These are phyloP conservation scores for Oryza meridionalis DNA, from an alignment of 176 grass and related monocot genomes.

Conservation along the genomic window DNA sequence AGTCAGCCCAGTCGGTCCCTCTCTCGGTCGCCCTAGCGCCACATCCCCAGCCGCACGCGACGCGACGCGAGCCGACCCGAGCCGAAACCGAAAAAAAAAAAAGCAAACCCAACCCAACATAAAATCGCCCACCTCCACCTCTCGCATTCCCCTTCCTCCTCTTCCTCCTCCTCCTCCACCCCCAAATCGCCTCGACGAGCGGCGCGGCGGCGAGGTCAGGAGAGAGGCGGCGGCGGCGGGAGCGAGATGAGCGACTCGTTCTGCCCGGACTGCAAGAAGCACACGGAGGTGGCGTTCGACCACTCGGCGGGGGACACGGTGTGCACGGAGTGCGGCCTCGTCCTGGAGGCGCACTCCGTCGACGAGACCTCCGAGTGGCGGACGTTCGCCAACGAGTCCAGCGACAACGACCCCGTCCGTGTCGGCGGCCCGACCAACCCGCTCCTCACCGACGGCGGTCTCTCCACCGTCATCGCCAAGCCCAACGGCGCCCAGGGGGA, in stretches of 20 bases:
- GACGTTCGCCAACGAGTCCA: conserved; percentile 90
- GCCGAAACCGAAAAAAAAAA: too few species aligned
- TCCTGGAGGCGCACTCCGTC: conserved; percentile 84
- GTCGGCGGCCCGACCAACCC: conserved; percentile 83
- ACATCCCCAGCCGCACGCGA: too few species aligned
- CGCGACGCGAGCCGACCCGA: too few species aligned
- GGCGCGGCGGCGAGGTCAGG: neutral
- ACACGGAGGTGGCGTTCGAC: conserved; percentile 89
- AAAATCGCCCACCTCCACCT: too few species aligned
- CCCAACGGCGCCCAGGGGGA: conserved; percentile 76
- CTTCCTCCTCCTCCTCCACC: neutral
- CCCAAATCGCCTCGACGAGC: neutral
- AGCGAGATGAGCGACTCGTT: conserved; percentile 71
- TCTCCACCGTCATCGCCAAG: conserved; percentile 87
- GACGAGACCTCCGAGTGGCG: conserved; percentile 95
- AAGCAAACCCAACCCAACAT: too few species aligned
- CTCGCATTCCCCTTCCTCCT: too few species aligned
- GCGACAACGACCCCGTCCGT: conserved; percentile 82
- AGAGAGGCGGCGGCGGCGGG: neutral
- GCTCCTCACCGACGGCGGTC: conserved; percentile 75
- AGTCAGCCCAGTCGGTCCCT: too few species aligned
- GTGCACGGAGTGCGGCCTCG: conserved; percentile 91
- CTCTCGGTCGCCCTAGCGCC: too few species aligned
- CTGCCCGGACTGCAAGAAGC: conserved; percentile 90
- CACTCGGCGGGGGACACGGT: conserved; percentile 90